Conservation (phyloP, 2,329 filamentous ascomycete genomes). For the Septoria petroselini region DNA sequence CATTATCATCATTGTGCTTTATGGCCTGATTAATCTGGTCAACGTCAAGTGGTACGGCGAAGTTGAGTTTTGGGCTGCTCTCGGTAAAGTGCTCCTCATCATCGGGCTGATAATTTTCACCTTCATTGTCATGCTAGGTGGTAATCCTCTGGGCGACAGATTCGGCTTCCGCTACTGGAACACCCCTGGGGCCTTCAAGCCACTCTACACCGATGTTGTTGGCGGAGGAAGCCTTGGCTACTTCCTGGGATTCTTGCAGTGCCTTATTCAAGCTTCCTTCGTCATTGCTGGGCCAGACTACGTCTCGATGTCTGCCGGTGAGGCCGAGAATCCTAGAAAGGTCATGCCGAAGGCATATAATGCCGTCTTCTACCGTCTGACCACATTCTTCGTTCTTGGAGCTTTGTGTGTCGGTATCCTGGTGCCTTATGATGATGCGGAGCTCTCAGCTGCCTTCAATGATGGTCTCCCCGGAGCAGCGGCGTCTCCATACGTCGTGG, state of each 20-base stretch:
- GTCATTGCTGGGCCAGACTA: slow-evolving; percentile 67
- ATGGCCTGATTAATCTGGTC: slow-evolving; percentile 64
- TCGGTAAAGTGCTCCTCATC: slow-evolving; percentile 64
- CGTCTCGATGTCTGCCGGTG: slow-evolving; percentile 63
- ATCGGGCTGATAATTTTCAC: slow-evolving; percentile 71
- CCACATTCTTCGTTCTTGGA: slow-evolving; percentile 71
- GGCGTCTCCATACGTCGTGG: slow-evolving; percentile 61
- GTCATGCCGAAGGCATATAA: slow-evolving; percentile 73
- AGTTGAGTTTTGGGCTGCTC: slow-evolving; percentile 64
- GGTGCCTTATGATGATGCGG: slow-evolving; percentile 65
- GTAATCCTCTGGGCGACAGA: slow-evolving; percentile 67
- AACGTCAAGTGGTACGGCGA: slow-evolving; percentile 74
- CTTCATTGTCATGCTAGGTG: slow-evolving; percentile 75
- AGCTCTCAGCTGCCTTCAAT: slow-evolving; percentile 57
- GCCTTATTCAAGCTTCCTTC: slow-evolving; percentile 68
- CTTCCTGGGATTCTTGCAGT: slow-evolving; percentile 73
- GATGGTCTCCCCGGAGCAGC: slow-evolving; percentile 54
- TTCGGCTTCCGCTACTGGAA: slow-evolving; percentile 72
- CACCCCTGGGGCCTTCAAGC: slow-evolving; percentile 59
- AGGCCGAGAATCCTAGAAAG: slow-evolving; percentile 66
- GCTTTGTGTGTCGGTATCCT: slow-evolving; percentile 69
- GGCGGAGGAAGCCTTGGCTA: slow-evolving; percentile 63
- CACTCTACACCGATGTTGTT: slow-evolving; percentile 46
- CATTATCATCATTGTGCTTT: slow-evolving; percentile 56
- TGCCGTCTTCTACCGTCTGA: slow-evolving; percentile 74